Conservation (phyloP, 257 asterid species). For the Scutellaria barbata region DNA sequence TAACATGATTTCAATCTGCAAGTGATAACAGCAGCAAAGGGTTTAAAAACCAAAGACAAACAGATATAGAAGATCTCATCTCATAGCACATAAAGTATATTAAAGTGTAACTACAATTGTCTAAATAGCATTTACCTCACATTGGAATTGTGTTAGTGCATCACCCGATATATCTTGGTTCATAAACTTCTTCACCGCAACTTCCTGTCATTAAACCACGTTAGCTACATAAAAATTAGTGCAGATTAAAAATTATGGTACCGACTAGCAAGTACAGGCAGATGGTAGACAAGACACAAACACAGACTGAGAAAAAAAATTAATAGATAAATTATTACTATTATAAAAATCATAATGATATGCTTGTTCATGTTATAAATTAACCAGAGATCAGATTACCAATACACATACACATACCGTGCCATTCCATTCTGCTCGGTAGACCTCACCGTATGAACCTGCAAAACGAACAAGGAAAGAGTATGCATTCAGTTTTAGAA, state of each 20-base stretch:
- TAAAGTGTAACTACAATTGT: background rate
- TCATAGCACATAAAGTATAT: conserved; percentile 16
- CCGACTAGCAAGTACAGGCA: background rate
- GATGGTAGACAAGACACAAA: background rate
- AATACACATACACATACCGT: conserved; percentile 65
- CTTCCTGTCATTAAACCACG: conserved; percentile 67
- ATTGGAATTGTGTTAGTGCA: conserved; percentile 83
- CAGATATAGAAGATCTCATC: conserved; percentile 1
- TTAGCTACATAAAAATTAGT: conserved; percentile 13
- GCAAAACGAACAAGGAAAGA: conserved; percentile 41
- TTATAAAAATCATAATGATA: conserved; percentile 6
- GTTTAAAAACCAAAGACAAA: background rate
- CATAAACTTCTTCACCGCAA: conserved; percentile 92
- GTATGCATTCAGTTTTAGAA: conserved; percentile 7
- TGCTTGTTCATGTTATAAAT: conserved; percentile 5
- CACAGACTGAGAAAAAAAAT: background rate
- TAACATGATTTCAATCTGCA: conserved; percentile 91
- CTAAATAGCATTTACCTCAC: conserved; percentile 62
- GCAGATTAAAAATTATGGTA: background rate
- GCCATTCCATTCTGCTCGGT: conserved; percentile 94
- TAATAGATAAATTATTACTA: background rate
- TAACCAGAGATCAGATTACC: conserved; percentile 30
- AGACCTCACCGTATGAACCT: conserved; percentile 99
- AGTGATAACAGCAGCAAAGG: conserved; percentile 29
- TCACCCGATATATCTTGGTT: conserved; percentile 92